phyloP scores from a whole-genome alignment of 1,139 yeast genomes.

The Candida smagusa region DNA sequence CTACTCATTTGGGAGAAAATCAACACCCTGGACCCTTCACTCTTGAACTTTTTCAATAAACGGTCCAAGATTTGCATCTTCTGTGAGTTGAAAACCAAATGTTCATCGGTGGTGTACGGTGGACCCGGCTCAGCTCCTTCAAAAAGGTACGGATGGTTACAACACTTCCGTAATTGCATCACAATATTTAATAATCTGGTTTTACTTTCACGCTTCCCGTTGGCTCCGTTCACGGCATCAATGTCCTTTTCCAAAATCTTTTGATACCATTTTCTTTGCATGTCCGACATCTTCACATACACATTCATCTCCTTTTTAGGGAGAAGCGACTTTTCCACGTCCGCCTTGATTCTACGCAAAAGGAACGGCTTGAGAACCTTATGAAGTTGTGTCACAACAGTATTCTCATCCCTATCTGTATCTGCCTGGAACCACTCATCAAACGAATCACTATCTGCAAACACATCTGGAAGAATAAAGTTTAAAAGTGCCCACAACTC shows the following conservation, averaged over 20 bases:
- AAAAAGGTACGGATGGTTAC: constrained; percentile 78
- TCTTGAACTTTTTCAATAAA: constrained; percentile 56
- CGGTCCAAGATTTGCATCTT: constrained; percentile 72
- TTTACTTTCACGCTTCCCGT: constrained; percentile 70
- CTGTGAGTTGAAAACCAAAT: constrained; percentile 67
- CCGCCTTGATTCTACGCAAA: constrained; percentile 71
- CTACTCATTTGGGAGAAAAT: constrained; percentile 83
- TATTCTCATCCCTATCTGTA: constrained; percentile 34
- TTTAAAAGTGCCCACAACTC: constrained; percentile 80
- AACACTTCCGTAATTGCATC: constrained; percentile 80
- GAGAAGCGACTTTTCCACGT: constrained; percentile 71
- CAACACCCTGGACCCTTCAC: constrained; percentile 71
- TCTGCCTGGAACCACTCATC: constrained; percentile 64
- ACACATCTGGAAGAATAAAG: constrained; percentile 73
- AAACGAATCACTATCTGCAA: constrained; percentile 69
- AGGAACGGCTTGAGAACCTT: constrained; percentile 79
- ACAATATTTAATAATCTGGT: constrained; percentile 74
- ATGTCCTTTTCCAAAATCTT: constrained; percentile 74
- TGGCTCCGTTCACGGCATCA: constrained; percentile 80
- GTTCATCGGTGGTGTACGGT: constrained; percentile 81
- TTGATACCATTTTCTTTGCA: constrained; percentile 78
- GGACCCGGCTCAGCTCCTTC: constrained; percentile 92
- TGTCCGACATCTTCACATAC: constrained; percentile 69
- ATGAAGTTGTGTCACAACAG: constrained; percentile 81
- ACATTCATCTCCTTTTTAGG: constrained; percentile 75